Conservation (phyloP, 306 rosid species). For the Malus fusca region DNA sequence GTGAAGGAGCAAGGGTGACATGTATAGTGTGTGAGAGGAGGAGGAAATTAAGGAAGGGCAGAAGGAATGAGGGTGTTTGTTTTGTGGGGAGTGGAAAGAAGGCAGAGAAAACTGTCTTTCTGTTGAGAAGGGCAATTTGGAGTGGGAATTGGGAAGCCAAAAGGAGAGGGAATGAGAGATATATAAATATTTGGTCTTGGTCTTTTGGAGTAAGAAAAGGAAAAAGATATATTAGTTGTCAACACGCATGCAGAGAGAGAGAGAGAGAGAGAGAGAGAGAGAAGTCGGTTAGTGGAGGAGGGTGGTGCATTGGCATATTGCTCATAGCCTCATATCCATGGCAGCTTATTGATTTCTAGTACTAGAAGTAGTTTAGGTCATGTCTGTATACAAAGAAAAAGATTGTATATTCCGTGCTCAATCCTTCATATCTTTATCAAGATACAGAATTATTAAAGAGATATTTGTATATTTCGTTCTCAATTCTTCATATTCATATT, state of each 20-base stretch:
- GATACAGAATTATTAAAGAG: background rate
- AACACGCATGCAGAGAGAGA: conserved; percentile 46
- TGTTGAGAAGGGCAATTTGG: conserved; percentile 19
- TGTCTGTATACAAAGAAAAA: background rate
- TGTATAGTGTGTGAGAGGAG: background rate
- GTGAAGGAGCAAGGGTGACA: conserved; percentile 22
- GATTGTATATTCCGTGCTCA: background rate
- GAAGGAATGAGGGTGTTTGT: conserved; percentile 27
- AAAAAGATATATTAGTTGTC: conserved; percentile 36
- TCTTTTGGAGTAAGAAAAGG: conserved; percentile 4
- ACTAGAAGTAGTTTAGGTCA: background rate
- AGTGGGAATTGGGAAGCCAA: conserved; percentile 3
- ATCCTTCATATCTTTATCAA: background rate
- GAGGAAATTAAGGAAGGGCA: conserved; percentile 7
- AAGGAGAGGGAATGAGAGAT: conserved; percentile 8
- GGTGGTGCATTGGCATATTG: conserved; percentile 25
- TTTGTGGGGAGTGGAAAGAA: conserved; percentile 32
- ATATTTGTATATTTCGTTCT: too few species aligned
- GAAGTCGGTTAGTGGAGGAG: conserved; percentile 52
- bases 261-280: background rate
- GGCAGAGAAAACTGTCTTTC: conserved; percentile 17
- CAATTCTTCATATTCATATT: too few species aligned
- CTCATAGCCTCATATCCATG: conserved; percentile 9
- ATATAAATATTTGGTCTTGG: background rate
- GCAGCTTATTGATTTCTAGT: background rate